Evolutionary conservation across 1,139 yeast genomes (phyloP).

Genomic region (Nakaseomyces bracarensis): DNA sequence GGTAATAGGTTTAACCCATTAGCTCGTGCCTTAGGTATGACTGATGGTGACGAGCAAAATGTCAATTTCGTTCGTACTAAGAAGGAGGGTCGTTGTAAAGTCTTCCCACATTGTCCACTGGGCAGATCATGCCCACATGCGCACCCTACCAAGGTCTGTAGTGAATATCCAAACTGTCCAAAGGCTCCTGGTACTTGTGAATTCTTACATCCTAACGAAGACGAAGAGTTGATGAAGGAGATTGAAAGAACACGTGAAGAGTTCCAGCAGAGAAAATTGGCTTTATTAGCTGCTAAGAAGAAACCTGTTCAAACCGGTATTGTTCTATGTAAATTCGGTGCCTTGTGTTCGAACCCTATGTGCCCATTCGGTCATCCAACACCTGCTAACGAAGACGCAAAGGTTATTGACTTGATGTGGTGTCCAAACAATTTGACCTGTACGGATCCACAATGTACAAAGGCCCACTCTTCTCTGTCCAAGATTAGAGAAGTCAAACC

Average conservation of each 20-base stretch:
- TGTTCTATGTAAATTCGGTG: constrained; percentile 67
- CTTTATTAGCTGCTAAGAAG: constrained; percentile 30
- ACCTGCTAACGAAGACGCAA: constrained; percentile 68
- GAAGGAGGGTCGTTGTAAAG: constrained; percentile 60
- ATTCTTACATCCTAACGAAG: constrained; percentile 77
- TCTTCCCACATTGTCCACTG: constrained; percentile 67
- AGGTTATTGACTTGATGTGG: constrained; percentile 64
- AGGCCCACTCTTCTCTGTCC: constrained; percentile 71
- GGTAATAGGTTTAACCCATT: constrained; percentile 29
- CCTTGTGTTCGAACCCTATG: constrained; percentile 60
- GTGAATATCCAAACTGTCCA: constrained; percentile 70
- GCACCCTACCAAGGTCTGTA: constrained; percentile 74
- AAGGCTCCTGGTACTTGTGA: constrained; percentile 78
- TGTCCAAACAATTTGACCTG: constrained; percentile 66
- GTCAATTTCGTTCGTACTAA: constrained; percentile 28
- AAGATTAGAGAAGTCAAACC: constrained; percentile 33
- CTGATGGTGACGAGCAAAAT: constrained; percentile 16
- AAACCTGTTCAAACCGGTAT: constrained; percentile 38
- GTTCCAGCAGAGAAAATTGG: constrained; percentile 38
- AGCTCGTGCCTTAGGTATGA: constrained; percentile 31
- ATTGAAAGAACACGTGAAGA: constrained; percentile 51
- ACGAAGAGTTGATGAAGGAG: constrained; percentile 59
- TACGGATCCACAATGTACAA: constrained; percentile 49
- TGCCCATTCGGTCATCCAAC: constrained; percentile 93
- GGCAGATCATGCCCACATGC: constrained; percentile 60